These are phyloP conservation scores for Zymoseptoria tritici DNA, from an alignment of 2,329 filamentous ascomycete species.

Conservation along the genomic window DNA sequence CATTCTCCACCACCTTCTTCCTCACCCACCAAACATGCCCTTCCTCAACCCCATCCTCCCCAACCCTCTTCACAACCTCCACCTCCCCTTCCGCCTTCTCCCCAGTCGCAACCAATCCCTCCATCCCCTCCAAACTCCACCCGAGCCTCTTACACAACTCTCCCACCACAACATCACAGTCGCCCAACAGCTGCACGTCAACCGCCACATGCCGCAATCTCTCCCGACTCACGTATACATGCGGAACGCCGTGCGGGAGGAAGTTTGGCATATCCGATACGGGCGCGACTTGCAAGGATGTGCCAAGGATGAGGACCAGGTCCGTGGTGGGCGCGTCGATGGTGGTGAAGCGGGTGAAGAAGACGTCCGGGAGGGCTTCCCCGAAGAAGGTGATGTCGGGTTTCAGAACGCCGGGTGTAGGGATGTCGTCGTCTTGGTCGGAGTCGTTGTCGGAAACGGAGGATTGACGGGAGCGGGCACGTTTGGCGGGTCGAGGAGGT, in stretches of 20 bases:
- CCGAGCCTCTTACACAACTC: slow-evolving; percentile 76
- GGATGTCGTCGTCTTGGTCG: slow-evolving; percentile 58
- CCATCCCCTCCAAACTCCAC: slow-evolving; percentile 53
- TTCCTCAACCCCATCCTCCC: background rate
- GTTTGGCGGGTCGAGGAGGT: slow-evolving; percentile 14
- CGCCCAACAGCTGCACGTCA: slow-evolving; percentile 90
- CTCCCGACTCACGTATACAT: slow-evolving; percentile 36
- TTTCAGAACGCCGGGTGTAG: slow-evolving; percentile 74
- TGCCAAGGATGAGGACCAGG: slow-evolving; percentile 91
- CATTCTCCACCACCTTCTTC: background rate
- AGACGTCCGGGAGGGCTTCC: slow-evolving; percentile 76
- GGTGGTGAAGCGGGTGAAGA: slow-evolving; percentile 71
- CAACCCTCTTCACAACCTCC: background rate
- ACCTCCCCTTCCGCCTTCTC: background rate
- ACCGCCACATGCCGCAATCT: slow-evolving; percentile 87
- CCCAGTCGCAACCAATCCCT: background rate
- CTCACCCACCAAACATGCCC: background rate
- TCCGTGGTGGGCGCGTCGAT: slow-evolving; percentile 75
- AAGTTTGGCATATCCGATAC: slow-evolving; percentile 68
- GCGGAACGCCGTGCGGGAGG: slow-evolving; percentile 26
- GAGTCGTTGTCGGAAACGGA: slow-evolving; percentile 48
- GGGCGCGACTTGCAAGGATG: slow-evolving; percentile 88
- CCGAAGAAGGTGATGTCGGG: slow-evolving; percentile 98
- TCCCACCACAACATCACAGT: slow-evolving; percentile 83
- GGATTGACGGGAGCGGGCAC: slow-evolving; percentile 38